These are phyloP conservation scores for Linnemannia zychae DNA, from an alignment of 192 early-diverging fungal species.

Conservation along the genomic window DNA sequence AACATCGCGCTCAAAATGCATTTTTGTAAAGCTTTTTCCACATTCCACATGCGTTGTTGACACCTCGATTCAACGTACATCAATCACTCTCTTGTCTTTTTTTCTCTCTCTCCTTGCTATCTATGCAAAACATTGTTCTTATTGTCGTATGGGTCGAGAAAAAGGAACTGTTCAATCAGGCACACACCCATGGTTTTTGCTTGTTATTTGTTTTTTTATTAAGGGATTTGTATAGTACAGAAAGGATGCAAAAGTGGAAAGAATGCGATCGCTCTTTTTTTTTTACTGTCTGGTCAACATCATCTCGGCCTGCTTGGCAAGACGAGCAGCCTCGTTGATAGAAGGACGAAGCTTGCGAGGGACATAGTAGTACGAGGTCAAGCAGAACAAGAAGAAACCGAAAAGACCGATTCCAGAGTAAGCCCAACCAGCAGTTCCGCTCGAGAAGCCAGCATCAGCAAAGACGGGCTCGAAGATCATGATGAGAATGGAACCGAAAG, in stretches of 20 bases:
- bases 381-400: constrained; percentile 46
- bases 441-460: constrained; percentile 3
- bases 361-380: constrained; percentile 35
- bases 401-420: constrained; percentile 52
- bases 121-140: no score
- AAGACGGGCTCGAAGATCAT: constrained; percentile 49
- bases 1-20: no score
- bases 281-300: constrained; percentile 26
- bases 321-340: constrained; percentile 51
- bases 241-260: background rate
- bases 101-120: no score
- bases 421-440: constrained; percentile 28
- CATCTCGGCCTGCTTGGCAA: constrained; percentile 47
- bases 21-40: no score
- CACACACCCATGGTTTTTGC: no score
- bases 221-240: background rate
- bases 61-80: no score
- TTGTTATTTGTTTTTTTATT: background rate
- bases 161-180: background rate
- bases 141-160: no score
- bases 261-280: background rate
- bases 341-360: constrained; percentile 52
- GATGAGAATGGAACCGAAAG: constrained; percentile 58
- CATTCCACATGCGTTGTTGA: no score
- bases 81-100: no score